Evolutionary conservation across 768 basidiomycete species (phyloP).

Genomic region (Pisolithus sp.): DNA sequence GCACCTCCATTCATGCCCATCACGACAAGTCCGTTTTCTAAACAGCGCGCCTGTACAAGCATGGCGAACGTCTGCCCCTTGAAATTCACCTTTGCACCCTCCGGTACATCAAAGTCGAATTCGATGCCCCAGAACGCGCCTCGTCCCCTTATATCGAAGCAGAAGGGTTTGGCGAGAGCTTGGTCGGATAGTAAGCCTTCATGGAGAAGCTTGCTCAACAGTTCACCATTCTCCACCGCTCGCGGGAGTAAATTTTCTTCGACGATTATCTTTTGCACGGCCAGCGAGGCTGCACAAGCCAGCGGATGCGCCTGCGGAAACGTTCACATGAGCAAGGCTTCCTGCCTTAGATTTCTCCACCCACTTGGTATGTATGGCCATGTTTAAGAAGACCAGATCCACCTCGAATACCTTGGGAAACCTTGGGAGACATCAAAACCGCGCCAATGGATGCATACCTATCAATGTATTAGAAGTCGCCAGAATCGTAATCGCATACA

Average conservation of each 20-base stretch:
- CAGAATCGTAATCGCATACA: slow-evolving; percentile 13
- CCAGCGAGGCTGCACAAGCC: slow-evolving; percentile 72
- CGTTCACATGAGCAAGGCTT: neutral
- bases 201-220: slow-evolving; percentile 51
- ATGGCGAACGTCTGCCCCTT: slow-evolving; percentile 55
- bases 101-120: slow-evolving; percentile 56
- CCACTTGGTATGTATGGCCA: slow-evolving; percentile 79
- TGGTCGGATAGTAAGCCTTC: slow-evolving; percentile 50
- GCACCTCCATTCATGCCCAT: slow-evolving; percentile 74
- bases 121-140: slow-evolving; percentile 84
- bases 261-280: slow-evolving; percentile 69
- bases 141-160: slow-evolving; percentile 76
- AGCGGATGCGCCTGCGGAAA: slow-evolving; percentile 57
- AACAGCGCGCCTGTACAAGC: slow-evolving; percentile 60
- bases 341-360: neutral
- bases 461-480: slow-evolving; percentile 1
- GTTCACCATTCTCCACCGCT: slow-evolving; percentile 51
- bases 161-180: slow-evolving; percentile 55
- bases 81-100: slow-evolving; percentile 41
- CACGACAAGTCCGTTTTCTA: slow-evolving; percentile 60
- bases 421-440: slow-evolving; percentile 63
- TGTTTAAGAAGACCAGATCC: slow-evolving; percentile 75
- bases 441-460: slow-evolving; percentile 83
- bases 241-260: slow-evolving; percentile 67
- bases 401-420: slow-evolving; percentile 62